phyloP scores from a whole-genome alignment of 352 stramenopile genomes.

The Phytopythium helicoides region DNA sequence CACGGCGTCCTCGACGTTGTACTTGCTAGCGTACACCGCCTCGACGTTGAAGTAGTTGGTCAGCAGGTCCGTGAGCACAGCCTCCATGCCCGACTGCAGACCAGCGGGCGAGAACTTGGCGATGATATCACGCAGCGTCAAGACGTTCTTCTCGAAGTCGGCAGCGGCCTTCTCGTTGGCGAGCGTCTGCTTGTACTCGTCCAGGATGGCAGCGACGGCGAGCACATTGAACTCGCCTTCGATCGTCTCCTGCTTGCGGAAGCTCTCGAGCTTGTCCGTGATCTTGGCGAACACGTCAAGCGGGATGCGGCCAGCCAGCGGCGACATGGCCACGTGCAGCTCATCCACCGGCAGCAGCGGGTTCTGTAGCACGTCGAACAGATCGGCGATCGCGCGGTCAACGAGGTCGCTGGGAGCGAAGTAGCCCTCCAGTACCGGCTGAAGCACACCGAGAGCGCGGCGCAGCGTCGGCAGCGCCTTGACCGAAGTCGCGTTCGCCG shows the following conservation, averaged over 20 bases:
- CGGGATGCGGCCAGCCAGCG: slow-evolving; percentile 96
- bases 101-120: slow-evolving; percentile 74
- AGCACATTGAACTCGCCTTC: slow-evolving; percentile 47
- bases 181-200: slow-evolving; percentile 63
- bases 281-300: slow-evolving; percentile 90
- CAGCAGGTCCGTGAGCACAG: slow-evolving; percentile 68
- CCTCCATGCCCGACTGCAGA: slow-evolving; percentile 60
- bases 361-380: slow-evolving; percentile 69
- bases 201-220: slow-evolving; percentile 54
- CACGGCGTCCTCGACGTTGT: slow-evolving; percentile 84
- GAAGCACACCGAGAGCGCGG: slow-evolving; percentile 80
- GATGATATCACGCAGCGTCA: slow-evolving; percentile 65
- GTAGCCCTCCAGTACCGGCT: slow-evolving; percentile 95
- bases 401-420: slow-evolving; percentile 83
- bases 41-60: slow-evolving; percentile 82
- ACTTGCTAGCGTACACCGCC: slow-evolving; percentile 63
- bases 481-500: slow-evolving; percentile 63
- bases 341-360: slow-evolving; percentile 89
- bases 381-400: slow-evolving; percentile 81
- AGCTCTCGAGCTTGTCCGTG: slow-evolving; percentile 74
- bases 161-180: slow-evolving; percentile 44
- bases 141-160: slow-evolving; percentile 73
- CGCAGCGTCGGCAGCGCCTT: slow-evolving; percentile 72
- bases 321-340: slow-evolving; percentile 96
- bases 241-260: slow-evolving; percentile 47